Evolutionary conservation across 345 rosid species (phyloP), one percentile per base, ranked within the genome.

Genomic region (Moricandia arvensis): DNA sequence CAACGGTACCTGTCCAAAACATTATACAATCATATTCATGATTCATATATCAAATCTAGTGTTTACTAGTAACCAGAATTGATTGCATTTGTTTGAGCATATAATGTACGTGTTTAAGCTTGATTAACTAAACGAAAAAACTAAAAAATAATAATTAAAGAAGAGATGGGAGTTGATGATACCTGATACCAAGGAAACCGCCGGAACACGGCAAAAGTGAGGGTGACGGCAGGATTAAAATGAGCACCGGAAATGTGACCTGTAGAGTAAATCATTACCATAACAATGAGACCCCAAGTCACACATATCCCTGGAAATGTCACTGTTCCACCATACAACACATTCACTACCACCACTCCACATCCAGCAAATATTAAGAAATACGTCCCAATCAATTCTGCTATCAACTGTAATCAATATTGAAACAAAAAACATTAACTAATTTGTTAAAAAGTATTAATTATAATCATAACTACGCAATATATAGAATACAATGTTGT

Each of bases 211-310:
- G 95, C 88, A 5, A 81, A 83, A 17, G 93, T 75, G 35, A 93
- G 18, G 37, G 98, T 89, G 53, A 93, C 93, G 2, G 93, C 90
- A 0, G 90, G 94, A 45, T 93, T 87, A 67, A 92, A 86, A 83
- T 92, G 94, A 15, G 91, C 98, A 9, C 96, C 96, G 21, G 98
- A 93, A 16, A 90, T 84, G 75, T 90, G 95, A 63, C 93, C 93
- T 1, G 83, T 74, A 7, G 95, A 79, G 59, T 89, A 90, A 11
- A 89, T 51, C 91, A 93, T 85, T 21, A 89, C 93, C 91, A 86
- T 87, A 4, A 89, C 86, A 55, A 89, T 88, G 13, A 89, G 80
- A 45, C 96, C 93, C 91, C 94, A 90, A 0, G 85, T 83, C 27
- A 86, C 83, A 37, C 85, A 84, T 1, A 87, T 18, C 0, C 96